Evolutionary conservation across 2,329 filamentous ascomycete genomes (phyloP).

Genomic region (Aspergillus nomiae): DNA sequence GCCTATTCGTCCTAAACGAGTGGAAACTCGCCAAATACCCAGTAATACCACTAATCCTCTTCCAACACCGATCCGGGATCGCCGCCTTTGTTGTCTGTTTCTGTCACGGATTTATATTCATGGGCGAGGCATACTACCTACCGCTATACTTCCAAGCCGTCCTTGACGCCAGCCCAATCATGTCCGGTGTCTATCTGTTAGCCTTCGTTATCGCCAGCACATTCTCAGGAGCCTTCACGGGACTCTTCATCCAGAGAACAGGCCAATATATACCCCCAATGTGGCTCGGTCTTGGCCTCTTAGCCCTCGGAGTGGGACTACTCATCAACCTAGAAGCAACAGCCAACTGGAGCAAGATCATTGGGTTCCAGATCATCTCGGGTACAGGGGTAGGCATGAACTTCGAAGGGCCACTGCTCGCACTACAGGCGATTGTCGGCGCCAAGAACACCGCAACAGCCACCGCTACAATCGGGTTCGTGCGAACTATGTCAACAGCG

Average conservation of each 20-base stretch:
- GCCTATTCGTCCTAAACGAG: slow-evolving; percentile 72
- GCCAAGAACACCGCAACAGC: slow-evolving; percentile 50
- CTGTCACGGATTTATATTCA: slow-evolving; percentile 75
- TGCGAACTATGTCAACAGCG: slow-evolving; percentile 66
- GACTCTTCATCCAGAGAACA: slow-evolving; percentile 72
- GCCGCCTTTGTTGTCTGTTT: slow-evolving; percentile 68
- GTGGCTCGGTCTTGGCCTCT: slow-evolving; percentile 58
- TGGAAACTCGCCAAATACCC: slow-evolving; percentile 73
- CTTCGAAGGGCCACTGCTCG: slow-evolving; percentile 56
- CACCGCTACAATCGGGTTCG: slow-evolving; percentile 52
- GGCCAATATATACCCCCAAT: slow-evolving; percentile 67
- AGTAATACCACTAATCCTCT: slow-evolving; percentile 73
- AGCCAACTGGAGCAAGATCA: slow-evolving; percentile 35
- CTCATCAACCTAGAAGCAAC: slow-evolving; percentile 56
- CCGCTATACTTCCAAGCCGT: slow-evolving; percentile 84
- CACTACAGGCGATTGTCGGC: slow-evolving; percentile 51
- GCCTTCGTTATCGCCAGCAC: slow-evolving; percentile 70
- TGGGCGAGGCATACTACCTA: slow-evolving; percentile 76
- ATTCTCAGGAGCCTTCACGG: slow-evolving; percentile 60
- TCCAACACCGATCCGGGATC: slow-evolving; percentile 66
- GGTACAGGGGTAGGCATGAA: slow-evolving; percentile 53
- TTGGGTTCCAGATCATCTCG: slow-evolving; percentile 49
- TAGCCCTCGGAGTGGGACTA: slow-evolving; percentile 67
- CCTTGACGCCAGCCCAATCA: slow-evolving; percentile 66
- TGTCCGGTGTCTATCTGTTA: slow-evolving; percentile 74